phyloP scores from a whole-genome alignment of 148 eudicot genomes.

The Chenopodium berlandieri region DNA sequence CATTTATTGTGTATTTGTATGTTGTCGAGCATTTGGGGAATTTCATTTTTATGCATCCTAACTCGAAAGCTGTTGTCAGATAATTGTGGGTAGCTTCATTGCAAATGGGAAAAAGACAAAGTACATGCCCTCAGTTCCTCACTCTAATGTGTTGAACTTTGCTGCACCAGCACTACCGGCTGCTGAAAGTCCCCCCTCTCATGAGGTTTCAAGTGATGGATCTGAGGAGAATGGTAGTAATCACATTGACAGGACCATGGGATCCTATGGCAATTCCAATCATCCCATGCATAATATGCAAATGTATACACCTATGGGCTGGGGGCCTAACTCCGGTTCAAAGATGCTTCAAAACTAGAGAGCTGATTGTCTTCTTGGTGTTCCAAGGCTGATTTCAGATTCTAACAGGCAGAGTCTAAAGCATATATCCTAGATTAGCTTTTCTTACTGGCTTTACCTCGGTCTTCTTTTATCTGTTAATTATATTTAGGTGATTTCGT shows the following conservation, averaged over 20 bases:
- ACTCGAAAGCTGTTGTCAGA: slow-evolving; percentile 40
- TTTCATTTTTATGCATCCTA: background rate
- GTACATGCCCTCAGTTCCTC: slow-evolving; percentile 55
- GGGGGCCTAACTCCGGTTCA: slow-evolving; percentile 49
- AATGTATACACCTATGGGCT: slow-evolving; percentile 61
- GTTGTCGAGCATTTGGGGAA: background rate
- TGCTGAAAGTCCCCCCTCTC: slow-evolving; percentile 55
- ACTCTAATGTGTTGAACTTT: slow-evolving; percentile 40
- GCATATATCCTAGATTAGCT: slow-evolving; percentile 23
- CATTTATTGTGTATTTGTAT: background rate
- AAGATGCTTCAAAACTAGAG: slow-evolving; percentile 51
- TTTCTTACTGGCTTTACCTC: background rate
- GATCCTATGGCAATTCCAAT: slow-evolving; percentile 47
- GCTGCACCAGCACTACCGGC: slow-evolving; percentile 36
- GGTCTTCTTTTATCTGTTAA: slow-evolving; percentile 1
- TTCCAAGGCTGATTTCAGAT: slow-evolving; percentile 29
- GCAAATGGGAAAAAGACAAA: slow-evolving; percentile 77
- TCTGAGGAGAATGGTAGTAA: slow-evolving; percentile 63
- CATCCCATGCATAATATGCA: slow-evolving; percentile 58
- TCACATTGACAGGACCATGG: slow-evolving; percentile 41
- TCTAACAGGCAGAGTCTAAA: slow-evolving; percentile 40
- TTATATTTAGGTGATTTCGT: background rate
- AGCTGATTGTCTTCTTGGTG: slow-evolving; percentile 16
- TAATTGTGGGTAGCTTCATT: slow-evolving; percentile 86
- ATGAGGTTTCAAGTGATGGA: slow-evolving; percentile 68